phyloP scores from a whole-genome alignment of 306 rosid genomes.

The Ormosia semicastrata region DNA sequence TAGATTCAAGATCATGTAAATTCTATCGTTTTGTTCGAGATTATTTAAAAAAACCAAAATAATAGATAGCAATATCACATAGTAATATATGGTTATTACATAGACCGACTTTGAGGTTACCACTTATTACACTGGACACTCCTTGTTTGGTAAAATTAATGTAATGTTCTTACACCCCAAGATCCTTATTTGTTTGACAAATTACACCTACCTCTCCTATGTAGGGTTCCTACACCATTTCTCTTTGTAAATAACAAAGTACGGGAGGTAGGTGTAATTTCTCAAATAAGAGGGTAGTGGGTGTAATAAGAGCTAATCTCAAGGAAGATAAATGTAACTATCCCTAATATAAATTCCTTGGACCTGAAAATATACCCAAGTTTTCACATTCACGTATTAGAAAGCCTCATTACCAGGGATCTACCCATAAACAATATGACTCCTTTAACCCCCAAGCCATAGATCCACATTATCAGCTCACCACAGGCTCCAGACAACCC shows the following conservation, averaged over 20 bases:
- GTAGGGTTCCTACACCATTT: too few species aligned
- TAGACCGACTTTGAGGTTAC: not conserved
- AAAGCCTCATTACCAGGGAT: slow-evolving; percentile 13
- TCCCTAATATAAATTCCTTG: not conserved
- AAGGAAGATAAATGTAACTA: not conserved
- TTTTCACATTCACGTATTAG: not conserved
- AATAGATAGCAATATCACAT: not conserved
- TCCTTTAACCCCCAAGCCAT: not conserved
- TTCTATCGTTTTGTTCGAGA: not conserved
- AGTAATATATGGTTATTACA: too few species aligned
- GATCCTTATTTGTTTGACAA: too few species aligned
- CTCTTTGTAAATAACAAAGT: too few species aligned
- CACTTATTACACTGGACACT: too few species aligned
- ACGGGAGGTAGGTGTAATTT: too few species aligned
- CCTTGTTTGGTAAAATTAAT: not conserved
- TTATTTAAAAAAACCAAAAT: not conserved
- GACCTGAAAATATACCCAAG: not conserved
- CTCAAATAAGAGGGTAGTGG: not conserved
- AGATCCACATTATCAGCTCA: not conserved
- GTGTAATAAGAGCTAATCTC: not conserved
- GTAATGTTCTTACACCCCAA: too few species aligned
- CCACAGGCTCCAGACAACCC: not conserved
- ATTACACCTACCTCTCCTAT: too few species aligned
- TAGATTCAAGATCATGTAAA: not conserved
- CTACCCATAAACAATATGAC: not conserved